These are phyloP conservation scores for Sphaerulina populicola DNA, from an alignment of 2,329 filamentous ascomycete species.

Conservation along the genomic window DNA sequence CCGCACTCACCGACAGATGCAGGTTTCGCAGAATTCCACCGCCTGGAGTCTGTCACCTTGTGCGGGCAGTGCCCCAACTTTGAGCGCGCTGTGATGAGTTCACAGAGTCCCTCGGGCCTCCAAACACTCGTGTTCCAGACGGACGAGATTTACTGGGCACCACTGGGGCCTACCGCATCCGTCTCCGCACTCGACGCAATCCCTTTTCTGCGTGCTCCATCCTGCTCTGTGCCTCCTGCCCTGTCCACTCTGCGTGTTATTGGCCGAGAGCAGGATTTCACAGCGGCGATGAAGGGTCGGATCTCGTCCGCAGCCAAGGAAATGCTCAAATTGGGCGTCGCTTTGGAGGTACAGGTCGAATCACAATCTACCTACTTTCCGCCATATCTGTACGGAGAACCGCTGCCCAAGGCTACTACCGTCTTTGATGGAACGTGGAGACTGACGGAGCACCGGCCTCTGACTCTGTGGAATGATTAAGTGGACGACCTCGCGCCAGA, in stretches of 20 bases:
- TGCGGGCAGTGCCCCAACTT: constrained; percentile 18
- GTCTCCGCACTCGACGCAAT: constrained; percentile 3
- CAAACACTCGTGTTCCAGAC: constrained; percentile 9
- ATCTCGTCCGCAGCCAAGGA: constrained; percentile 10
- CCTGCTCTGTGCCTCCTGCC: constrained; percentile 7
- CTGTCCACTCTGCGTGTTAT: constrained; percentile 7
- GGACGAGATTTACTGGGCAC: constrained; percentile 9
- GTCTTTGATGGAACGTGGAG: constrained; percentile 6
- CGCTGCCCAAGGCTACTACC: constrained; percentile 6
- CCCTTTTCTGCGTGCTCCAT: constrained; percentile 20
- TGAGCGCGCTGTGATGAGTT: constrained; percentile 20
- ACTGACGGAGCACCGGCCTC: not conserved
- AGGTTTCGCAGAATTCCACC: constrained; percentile 17
- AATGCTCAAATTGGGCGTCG: constrained; percentile 5
- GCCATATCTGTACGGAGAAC: constrained; percentile 20
- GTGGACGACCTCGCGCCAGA: too few species aligned
- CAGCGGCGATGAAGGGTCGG: not conserved
- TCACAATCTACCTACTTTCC: constrained; percentile 16
- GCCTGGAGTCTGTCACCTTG: constrained; percentile 14
- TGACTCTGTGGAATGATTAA: not conserved
- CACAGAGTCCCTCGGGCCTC: constrained; percentile 16
- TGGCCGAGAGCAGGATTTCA: not conserved
- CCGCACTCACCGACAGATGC: constrained; percentile 10
- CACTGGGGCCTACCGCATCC: not conserved
- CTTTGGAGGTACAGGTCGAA: constrained; percentile 8